phyloP scores from a whole-genome alignment of 2,329 filamentous ascomycete species.

The Colletotrichum abscissum region DNA sequence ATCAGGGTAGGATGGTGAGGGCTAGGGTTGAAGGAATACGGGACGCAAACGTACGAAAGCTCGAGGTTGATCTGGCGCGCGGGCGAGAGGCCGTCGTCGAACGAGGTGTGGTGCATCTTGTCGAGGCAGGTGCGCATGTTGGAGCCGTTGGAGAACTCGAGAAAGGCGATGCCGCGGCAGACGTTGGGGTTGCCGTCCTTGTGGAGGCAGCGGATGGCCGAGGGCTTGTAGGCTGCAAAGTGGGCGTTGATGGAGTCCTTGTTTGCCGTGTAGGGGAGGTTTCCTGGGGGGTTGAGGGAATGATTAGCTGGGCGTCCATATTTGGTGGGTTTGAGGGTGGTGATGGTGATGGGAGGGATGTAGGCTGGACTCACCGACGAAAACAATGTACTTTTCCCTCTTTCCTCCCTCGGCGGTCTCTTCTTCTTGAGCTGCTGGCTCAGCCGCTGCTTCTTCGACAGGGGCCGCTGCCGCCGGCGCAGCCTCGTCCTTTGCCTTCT shows the following conservation, averaged over 20 bases:
- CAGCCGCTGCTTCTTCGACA: not conserved
- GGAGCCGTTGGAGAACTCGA: constrained; percentile 89
- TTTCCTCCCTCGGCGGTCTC: constrained; percentile 42
- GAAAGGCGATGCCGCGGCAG: constrained; percentile 83
- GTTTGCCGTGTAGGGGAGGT: constrained; percentile 88
- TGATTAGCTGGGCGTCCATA: constrained; percentile 38
- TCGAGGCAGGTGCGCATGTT: constrained; percentile 94
- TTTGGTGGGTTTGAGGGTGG: too few relatives aligned
- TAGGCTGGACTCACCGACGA: constrained; percentile 68
- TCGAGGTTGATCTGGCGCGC: constrained; percentile 91
- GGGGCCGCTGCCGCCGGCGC: constrained; percentile 12
- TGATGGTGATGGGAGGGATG: not conserved
- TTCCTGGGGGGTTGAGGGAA: constrained; percentile 62
- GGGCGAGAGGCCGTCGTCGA: constrained; percentile 66
- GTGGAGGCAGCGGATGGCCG: constrained; percentile 78
- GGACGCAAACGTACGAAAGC: constrained; percentile 73
- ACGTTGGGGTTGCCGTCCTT: constrained; percentile 71
- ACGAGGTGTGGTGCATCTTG: constrained; percentile 87
- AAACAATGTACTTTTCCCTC: constrained; percentile 77
- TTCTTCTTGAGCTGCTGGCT: constrained; percentile 16
- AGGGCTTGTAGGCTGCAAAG: constrained; percentile 80
- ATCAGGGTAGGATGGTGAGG: too few relatives aligned
- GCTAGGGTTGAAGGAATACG: not conserved
- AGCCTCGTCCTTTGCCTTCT: constrained; percentile 49
- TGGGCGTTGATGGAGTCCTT: constrained; percentile 76